These are phyloP conservation scores for Annulohypoxylon bovei DNA, from an alignment of 495 filamentous ascomycete genomes.

Conservation along the genomic window DNA sequence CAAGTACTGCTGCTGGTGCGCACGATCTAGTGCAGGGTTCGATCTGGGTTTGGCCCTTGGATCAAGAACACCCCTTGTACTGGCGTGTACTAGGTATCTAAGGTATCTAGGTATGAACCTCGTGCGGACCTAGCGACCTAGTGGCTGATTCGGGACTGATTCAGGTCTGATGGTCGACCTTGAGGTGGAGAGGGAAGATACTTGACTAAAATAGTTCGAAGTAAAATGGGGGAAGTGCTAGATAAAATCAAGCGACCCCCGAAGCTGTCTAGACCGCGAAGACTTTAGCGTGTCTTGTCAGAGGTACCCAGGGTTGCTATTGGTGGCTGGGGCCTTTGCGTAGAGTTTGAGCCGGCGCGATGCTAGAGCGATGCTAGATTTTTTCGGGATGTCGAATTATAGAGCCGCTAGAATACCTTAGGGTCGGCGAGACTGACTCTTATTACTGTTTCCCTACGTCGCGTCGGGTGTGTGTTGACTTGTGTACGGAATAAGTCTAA, in stretches of 20 bases:
- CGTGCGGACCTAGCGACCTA: conserved; percentile 37
- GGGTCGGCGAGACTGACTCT: conserved; percentile 33
- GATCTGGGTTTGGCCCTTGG: conserved; percentile 32
- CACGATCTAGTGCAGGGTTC: conserved; percentile 39
- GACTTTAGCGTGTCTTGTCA: conserved; percentile 40
- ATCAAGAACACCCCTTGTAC: conserved; percentile 22
- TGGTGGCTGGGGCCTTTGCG: conserved; percentile 35
- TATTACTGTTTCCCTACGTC: conserved; percentile 28
- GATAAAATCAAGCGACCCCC: conserved; percentile 34
- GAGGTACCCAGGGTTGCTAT: conserved; percentile 38
- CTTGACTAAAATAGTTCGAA: conserved; percentile 41
- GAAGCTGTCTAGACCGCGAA: conserved; percentile 40
- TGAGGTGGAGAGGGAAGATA: conserved; percentile 36
- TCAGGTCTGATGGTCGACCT: conserved; percentile 20
- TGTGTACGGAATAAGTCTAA: conserved; percentile 19
- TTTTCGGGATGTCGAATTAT: conserved; percentile 40
- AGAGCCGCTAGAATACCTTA: conserved; percentile 37
- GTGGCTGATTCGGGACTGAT: conserved; percentile 24
- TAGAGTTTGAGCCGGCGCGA: conserved; percentile 37
- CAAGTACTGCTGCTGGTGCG: conserved; percentile 23
- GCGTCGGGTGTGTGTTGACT: conserved; percentile 21
- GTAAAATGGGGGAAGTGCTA: conserved; percentile 39
- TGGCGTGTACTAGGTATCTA: conserved; percentile 5
- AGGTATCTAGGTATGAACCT: conserved; percentile 16
- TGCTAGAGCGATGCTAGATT: too few species aligned